Base-by-base conservation (phyloP, 1,284 basidiomycete genomes). In the Paramarasmius palmivorus region DNA sequence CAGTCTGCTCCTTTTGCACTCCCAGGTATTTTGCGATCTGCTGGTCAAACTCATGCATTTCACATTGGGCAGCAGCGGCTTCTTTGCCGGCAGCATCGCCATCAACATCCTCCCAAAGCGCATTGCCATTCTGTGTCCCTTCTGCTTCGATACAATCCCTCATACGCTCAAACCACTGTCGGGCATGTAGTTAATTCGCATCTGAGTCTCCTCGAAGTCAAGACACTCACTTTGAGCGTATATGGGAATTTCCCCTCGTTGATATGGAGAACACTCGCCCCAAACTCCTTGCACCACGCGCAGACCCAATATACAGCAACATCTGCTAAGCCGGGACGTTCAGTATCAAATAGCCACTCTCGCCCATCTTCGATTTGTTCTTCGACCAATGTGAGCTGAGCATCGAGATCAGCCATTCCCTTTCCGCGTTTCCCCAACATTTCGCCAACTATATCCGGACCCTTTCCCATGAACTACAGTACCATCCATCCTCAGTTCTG, bases 341-440 rank as follows among this genome's bases (percentile, higher is more conserved):
- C 73, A 0, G 83, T 82, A 57, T 83, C 75, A 54, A 83, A 74
- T 4, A 83, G 65, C 81, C 82, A 86, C 61, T 80, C 75, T 4
- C 83, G 74, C n/a, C 72, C 78, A 61, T 83, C 81, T 2, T 65
- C 63, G 19, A 84, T 69, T 57, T 83, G 81, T 56, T 81, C 73
- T 58, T 84, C 79, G 6, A 81, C 41, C 10, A 81, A 61, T 6
- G 66, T 59, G 79, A 19, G 12, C 46, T 42, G 19, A 14, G 44
- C 23, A 46, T 10, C 29, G 12, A 46, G 25, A 29, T 46, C 25
- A 7, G 44, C 25, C 44, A 46, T 17, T 10, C 14, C 25, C 19
- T 46, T 46, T 19, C 25, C 25, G 7, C 44, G 44, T 17, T n/a
- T 17, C 4, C 5, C 44, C n/a, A 29, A 23, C 22, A 26, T 29